Base-by-base conservation (phyloP, 169 alveolate species). In the Babesia microti region DNA sequence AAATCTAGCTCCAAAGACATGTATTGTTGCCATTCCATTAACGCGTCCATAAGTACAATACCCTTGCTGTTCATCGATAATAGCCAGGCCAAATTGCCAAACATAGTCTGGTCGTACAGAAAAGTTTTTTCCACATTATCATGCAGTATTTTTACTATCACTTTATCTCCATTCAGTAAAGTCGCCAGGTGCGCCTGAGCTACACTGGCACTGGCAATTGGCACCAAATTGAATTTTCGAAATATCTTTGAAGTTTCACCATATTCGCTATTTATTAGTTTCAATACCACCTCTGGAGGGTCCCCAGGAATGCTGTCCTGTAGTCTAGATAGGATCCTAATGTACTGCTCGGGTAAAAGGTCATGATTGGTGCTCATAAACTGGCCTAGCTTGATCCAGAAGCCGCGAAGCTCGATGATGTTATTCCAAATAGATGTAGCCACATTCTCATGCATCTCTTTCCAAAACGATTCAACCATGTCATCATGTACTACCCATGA, bases 321-420 rank as follows among this genome's bases (percentile, higher is more conserved):
- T 28, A 88, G 72, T 41, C 78, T 80, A 4, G 82, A 66, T 24
- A 88, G 59, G 54, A 87, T 84, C 22, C 72, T 78, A 27, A 88
- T 57, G 66, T 85, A 88, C 56, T 83, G 85, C 49, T 51, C 52
- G 14, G 95, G 95, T 46, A 88, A 60, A 48, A 88, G 48, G 39
- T 88, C 92, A 40, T 87, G 72, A 46, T 88, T 82, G 2, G 95
- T 88, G 50, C 92, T 82, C 67, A 88, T 49, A 55, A 88, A 81
- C 57, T 88, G 95, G 17, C 95, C 95, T 6, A 88, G 89, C 51
- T 85, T 88, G 22, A 85, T 91, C 95, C 95, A 88, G 91, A 93
- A 85, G 7, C 93, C 90, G 50, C 81, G 66, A 41, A 88, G 53
- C 29, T 82, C 88, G 47, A 67, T 71, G 37, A 88, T 88, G 61